A percentile compares a stretch with the other conserved stretches of the same genome.
Conservation (phyloP, 164 flowering plant species). For the Akebia trifoliata region DNA sequence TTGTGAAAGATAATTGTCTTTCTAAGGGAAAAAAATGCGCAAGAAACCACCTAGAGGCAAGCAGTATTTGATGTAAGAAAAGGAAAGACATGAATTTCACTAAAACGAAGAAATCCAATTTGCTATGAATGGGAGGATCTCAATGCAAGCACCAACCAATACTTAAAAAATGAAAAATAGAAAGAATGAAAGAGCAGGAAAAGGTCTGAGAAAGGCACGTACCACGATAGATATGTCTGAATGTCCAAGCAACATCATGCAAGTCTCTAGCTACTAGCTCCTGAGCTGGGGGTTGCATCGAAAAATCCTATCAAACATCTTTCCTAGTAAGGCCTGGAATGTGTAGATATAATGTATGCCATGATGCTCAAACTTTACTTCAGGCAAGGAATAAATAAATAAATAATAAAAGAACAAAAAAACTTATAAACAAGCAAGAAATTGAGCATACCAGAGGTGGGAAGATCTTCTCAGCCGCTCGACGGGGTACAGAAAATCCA, state of each 20-base stretch:
- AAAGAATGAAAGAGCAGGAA: background rate
- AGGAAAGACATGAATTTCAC: background rate
- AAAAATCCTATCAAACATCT: slow-evolving; percentile 51
- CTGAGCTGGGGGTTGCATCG: slow-evolving; percentile 97
- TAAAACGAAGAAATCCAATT: no score
- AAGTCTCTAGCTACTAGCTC: slow-evolving; percentile 80
- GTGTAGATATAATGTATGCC: background rate
- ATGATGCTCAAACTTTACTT: background rate
- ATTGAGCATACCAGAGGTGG: slow-evolving; percentile 65
- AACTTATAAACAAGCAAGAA: slow-evolving; percentile 3
- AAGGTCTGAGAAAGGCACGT: slow-evolving; percentile 9
- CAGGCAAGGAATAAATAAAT: no score
- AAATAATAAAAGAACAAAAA: no score
- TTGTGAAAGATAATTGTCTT: background rate
- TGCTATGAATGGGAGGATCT: background rate
- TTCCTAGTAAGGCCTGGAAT: slow-evolving; percentile 19
- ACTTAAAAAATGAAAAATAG: background rate
- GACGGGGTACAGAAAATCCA: slow-evolving; percentile 97
- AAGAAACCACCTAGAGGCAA: no score
- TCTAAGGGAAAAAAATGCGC: background rate
- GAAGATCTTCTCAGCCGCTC: slow-evolving; percentile 97
- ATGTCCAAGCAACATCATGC: slow-evolving; percentile 85
- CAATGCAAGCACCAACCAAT: background rate
- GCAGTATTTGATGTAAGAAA: no score
- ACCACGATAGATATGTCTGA: slow-evolving; percentile 95